Base-by-base conservation (phyloP, 441 rosid species). In the Flueggea neowawraea region DNA sequence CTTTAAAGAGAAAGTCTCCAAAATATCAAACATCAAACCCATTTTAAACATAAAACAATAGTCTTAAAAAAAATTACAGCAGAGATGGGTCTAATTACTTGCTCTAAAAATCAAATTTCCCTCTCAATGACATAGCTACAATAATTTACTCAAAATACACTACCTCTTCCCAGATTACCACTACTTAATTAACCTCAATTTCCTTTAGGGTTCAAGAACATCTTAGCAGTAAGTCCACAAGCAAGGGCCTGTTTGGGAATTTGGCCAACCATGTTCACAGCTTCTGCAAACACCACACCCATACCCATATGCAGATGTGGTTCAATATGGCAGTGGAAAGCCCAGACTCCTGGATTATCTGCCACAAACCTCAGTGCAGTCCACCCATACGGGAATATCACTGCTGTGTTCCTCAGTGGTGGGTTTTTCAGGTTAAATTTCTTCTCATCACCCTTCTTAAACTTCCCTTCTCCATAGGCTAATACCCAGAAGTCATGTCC, bases 291-390 rank as follows among this genome's bases (percentile, higher is more conserved):
- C 52, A 88, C 79, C 56, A 88, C 91, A 6, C 96, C 95, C 98
- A 93, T 93, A 5, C 98, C 98, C 91, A 93, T 79, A 57, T 86
- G 91, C 75, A 93, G 73, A 78, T 93, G 98, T 14, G 98, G 88
- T 72, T 93, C 95, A 14, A 93, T 84, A 28, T 93, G 98, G 49
- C 98, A 90, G 63, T 90, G 98, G 60, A 93, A 93, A 6, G 90
- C 89, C 98, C 96, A 93, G 14, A 76, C 98, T 1, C 98, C 96
- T 0, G 96, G 97, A 75, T 93, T 93, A 50, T 88, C 85, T 14
- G 95, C 84, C 14, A 77, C 82, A 43, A 82, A 84, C 62, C 98
- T 80, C 5, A 93, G 50, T 16, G 94, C 97, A 28, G 92, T 93
- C 96, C 98, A 90, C 12, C 97, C 96, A 15, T 73, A 80, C 0